Evolutionary conservation across 2,329 filamentous ascomycete genomes (phyloP), one percentile per base, ranked within the genome.

Genomic region (Magnaporthiopsis incrustans): DNA sequence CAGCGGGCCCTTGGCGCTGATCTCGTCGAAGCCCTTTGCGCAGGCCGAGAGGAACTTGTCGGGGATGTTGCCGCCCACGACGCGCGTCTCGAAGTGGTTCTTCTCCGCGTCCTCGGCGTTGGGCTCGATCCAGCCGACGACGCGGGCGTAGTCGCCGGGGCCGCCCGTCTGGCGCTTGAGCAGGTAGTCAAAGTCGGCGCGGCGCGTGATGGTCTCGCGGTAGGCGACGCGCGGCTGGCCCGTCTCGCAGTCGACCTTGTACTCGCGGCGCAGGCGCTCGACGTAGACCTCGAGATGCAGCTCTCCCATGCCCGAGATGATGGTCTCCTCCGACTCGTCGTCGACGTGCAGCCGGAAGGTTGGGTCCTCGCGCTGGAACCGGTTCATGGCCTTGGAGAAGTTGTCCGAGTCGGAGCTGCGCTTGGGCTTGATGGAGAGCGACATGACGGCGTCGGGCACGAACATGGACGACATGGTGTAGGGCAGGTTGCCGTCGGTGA

Each of bases 401-500:
- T 96, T 95, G 74, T 91, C 87, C 65, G 89, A 88, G 72, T 99
- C 94, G 75, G 91, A 95, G 74, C 85, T 92, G 75, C 91, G 88
- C 83, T 98, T 98, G 60, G 95, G 95, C 77, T 91, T 92, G 82
- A 99, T 98, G 27, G 93, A 97, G 57, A 99, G 87, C 25, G 94
- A 98, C 78, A 99, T 97, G 80, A 99, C 95, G 35, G 95, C 91
- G 74, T 99, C 95, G 11, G 95, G 95, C 59, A 99, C 94, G 76
- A 92, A 94, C 95, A 99, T 99, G 70, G 92, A 96, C 59, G 91
- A 90, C 93, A 99, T 98, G 67, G 89, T 91, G 81, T 97, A 99
- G 60, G 91, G 92, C 53, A 98, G 82, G 70, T 87, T 85, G 67
- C 94, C 95, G 73, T 99, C 95, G 25, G 95, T 98, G 79, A 99